phyloP scores from a whole-genome alignment of 768 basidiomycete genomes.

The Podaxis sp. region DNA sequence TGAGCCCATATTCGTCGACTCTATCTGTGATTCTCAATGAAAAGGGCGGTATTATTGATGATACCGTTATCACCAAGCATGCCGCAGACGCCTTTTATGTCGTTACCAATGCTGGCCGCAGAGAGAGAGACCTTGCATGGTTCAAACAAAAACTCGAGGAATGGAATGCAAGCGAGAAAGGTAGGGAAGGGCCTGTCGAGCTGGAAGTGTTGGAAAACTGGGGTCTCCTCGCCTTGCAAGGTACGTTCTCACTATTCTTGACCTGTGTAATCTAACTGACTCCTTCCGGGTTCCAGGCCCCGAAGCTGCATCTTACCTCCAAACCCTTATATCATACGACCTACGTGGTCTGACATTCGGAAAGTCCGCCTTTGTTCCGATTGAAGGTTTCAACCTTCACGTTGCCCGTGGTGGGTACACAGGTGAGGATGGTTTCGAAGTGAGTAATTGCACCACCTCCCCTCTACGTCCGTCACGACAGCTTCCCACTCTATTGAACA shows the following conservation, averaged over 20 bases:
- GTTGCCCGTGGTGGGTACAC: slow-evolving; percentile 96
- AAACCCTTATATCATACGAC: slow-evolving; percentile 71
- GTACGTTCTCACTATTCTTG: slow-evolving; percentile 28
- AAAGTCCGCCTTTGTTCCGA: slow-evolving; percentile 71
- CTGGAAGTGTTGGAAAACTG: slow-evolving; percentile 77
- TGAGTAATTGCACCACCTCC: slow-evolving; percentile 18
- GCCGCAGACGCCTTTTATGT: slow-evolving; percentile 80
- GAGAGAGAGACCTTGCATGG: slow-evolving; percentile 79
- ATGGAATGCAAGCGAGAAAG: slow-evolving; percentile 67
- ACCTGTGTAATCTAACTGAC: background rate
- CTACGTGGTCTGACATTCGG: slow-evolving; percentile 78
- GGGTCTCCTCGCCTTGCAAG: slow-evolving; percentile 91
- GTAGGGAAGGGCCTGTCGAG: slow-evolving; percentile 61
- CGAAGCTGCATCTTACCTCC: slow-evolving; percentile 74
- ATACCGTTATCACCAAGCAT: slow-evolving; percentile 89
- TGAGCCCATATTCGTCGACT: slow-evolving; percentile 74
- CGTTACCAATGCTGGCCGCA: slow-evolving; percentile 92
- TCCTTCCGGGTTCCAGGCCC: slow-evolving; percentile 50
- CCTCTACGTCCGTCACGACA: background rate
- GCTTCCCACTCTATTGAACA: slow-evolving; percentile 21
- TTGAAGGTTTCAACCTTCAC: slow-evolving; percentile 78
- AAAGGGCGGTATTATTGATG: slow-evolving; percentile 92
- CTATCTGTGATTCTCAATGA: slow-evolving; percentile 89
- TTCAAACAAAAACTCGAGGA: slow-evolving; percentile 60
- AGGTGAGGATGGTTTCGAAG: slow-evolving; percentile 98